phyloP scores from a whole-genome alignment of 164 flowering plant species.

The Malania oleifera region DNA sequence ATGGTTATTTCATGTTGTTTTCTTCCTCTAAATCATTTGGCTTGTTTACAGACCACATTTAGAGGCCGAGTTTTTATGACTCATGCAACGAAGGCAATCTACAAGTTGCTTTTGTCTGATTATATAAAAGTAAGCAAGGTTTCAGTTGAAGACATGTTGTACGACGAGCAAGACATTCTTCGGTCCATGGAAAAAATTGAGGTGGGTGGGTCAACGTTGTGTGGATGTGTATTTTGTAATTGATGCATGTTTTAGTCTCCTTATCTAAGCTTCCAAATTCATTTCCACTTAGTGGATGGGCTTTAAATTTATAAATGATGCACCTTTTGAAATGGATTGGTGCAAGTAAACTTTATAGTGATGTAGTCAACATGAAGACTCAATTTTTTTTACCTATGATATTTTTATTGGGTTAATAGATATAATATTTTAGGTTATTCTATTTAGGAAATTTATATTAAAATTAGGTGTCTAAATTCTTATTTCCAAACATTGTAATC shows the following conservation, averaged over 20 bases:
- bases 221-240: slow-evolving; percentile 1
- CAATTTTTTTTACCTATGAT: too few relatives aligned
- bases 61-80: slow-evolving; percentile 87
- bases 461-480: too few relatives aligned
- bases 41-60: slow-evolving; percentile 74
- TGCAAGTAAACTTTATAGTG: too few relatives aligned
- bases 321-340: too few relatives aligned
- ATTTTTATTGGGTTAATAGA: too few relatives aligned
- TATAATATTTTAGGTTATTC: too few relatives aligned
- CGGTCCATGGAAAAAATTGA: slow-evolving; percentile 96
- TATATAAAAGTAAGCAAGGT: slow-evolving; percentile 81
- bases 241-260: not conserved
- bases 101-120: slow-evolving; percentile 70
- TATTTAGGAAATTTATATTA: too few relatives aligned
- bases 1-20: not conserved
- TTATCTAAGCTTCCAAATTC: not conserved
- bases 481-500: too few relatives aligned
- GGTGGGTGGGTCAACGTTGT: too few relatives aligned
- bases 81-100: slow-evolving; percentile 86
- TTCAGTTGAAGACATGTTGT: slow-evolving; percentile 90
- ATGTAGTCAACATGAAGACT: too few relatives aligned
- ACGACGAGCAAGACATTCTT: slow-evolving; percentile 71
- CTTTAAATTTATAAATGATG: too few relatives aligned
- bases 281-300: not conserved
- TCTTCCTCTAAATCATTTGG: not conserved